Conservation (phyloP, 1,284 basidiomycete genomes). For the Salmacisia buchloeana region DNA sequence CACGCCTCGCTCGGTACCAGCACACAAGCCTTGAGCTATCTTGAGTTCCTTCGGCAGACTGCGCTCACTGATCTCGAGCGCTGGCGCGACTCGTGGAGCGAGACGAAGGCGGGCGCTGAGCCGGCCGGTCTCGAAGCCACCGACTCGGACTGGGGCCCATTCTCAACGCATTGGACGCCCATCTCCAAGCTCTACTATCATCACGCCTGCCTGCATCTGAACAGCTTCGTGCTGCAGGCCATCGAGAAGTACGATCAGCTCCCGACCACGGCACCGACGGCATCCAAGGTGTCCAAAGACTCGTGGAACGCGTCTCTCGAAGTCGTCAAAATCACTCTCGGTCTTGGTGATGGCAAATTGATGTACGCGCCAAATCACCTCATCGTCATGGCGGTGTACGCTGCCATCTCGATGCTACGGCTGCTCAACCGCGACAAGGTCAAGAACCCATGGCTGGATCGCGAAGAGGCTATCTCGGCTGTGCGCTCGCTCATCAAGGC, state of each 20-base stretch:
- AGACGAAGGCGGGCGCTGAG: conserved; percentile 10
- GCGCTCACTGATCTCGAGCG: conserved; percentile 35
- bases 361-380: conserved; percentile 34
- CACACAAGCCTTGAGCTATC: conserved; percentile 15
- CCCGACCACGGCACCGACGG: conserved; percentile 18
- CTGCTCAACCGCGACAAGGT: conserved; percentile 28
- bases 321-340: conserved; percentile 35
- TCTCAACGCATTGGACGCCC: conserved; percentile 34
- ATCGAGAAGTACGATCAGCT: conserved; percentile 29
- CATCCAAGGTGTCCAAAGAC: conserved; percentile 19
- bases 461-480: conserved; percentile 24
- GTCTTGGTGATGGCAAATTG: conserved; percentile 25
- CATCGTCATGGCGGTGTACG: conserved; percentile 38
- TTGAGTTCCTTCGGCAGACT: conserved; percentile 33
- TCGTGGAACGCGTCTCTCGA: conserved; percentile 32
- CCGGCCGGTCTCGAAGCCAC: neutral
- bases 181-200: conserved; percentile 35
- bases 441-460: conserved; percentile 31
- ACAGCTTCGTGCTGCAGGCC: conserved; percentile 32
- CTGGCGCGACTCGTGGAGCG: conserved; percentile 42
- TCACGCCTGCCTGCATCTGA: conserved; percentile 35
- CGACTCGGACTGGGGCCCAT: conserved; percentile 13
- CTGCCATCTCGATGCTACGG: conserved; percentile 34
- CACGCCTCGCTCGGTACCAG: neutral
- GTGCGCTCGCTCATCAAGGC: conserved; percentile 24